Base-by-base conservation (phyloP, 257 asterid genomes). In the Gentiana dahurica region DNA sequence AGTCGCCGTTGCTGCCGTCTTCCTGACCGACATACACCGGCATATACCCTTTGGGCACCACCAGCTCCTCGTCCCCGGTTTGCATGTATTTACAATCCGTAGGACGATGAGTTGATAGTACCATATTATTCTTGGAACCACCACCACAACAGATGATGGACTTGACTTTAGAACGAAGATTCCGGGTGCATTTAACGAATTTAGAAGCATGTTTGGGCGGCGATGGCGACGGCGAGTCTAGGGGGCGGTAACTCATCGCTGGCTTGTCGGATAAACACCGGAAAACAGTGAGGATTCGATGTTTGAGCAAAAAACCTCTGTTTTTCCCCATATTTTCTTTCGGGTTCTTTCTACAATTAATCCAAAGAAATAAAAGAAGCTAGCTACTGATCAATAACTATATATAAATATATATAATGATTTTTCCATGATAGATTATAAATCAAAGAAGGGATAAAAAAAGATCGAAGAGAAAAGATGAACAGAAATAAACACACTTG, bases 231-330 rank as follows among this genome's bases (percentile, higher is more conserved):
- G 12, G 2, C 8, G 51, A 8, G 41, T 45, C 62, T 24, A 57
- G 35, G 9, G 51, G 52, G 52, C n/a, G 62, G 43, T 57, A 57
- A 49, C 59, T 34, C 1, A 56, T 32, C 55, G 74, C 9, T 0
- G 64, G 64, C 24, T 8, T 79, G 73, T 60, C 86, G 79, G 72
- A 51, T 49, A 74, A 2, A 0, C 73, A 71, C 73, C 87, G 85
- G 84, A 75, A 80, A 55, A 84, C 52, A 3, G 76, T 73, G 35
- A 65, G 33, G 52, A 87, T 81, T 3, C 85, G 73, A 69, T 75
- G 85, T 68, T 75, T 87, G 49, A 90, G 73, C 65, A 64, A 52
- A 73, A 90, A 90, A 12, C 94, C 97, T 15, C 85, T 81, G 37
- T 55, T 39, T 59, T 71, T 74, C 15, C 68, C 76, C 97, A 81